Conservation (phyloP, 495 filamentous ascomycete genomes). For the Xylona heveae region DNA sequence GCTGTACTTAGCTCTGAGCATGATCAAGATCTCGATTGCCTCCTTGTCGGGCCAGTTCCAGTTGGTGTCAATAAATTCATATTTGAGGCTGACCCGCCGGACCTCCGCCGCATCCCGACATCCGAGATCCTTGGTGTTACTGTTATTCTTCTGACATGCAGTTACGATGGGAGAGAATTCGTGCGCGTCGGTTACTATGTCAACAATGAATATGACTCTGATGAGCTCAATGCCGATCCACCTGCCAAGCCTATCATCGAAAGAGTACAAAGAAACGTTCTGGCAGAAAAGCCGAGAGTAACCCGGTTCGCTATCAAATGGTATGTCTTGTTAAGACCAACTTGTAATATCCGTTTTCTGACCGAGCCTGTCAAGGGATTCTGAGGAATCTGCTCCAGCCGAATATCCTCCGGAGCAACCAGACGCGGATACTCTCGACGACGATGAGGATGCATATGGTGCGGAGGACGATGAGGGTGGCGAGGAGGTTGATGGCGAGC, state of each 20-base stretch:
- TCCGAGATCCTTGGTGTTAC: constrained; percentile 94
- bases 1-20: constrained; percentile 51
- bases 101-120: constrained; percentile 70
- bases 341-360: neutral
- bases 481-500: constrained; percentile 22
- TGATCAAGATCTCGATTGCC: constrained; percentile 92
- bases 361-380: constrained; percentile 42
- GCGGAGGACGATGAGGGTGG: constrained; percentile 55
- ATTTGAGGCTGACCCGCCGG: constrained; percentile 85
- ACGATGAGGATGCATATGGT: constrained; percentile 72
- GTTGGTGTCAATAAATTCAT: constrained; percentile 97
- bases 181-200: constrained; percentile 98
- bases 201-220: constrained; percentile 92
- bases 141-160: constrained; percentile 87
- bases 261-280: constrained; percentile 70
- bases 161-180: constrained; percentile 90
- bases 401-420: constrained; percentile 96
- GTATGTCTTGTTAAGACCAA: constrained; percentile 23
- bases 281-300: constrained; percentile 92
- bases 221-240: constrained; percentile 70
- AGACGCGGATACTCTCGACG: constrained; percentile 68
- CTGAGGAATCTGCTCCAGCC: constrained; percentile 81
- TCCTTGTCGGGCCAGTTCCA: constrained; percentile 89
- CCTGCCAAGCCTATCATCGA: constrained; percentile 83
- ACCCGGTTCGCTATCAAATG: constrained; percentile 99